Percentiles rank a stretch among this genome's conserved stretches.
These are phyloP conservation scores for Ogataea nitratoaversa DNA, from an alignment of 805 yeast species.

Conservation along the genomic window DNA sequence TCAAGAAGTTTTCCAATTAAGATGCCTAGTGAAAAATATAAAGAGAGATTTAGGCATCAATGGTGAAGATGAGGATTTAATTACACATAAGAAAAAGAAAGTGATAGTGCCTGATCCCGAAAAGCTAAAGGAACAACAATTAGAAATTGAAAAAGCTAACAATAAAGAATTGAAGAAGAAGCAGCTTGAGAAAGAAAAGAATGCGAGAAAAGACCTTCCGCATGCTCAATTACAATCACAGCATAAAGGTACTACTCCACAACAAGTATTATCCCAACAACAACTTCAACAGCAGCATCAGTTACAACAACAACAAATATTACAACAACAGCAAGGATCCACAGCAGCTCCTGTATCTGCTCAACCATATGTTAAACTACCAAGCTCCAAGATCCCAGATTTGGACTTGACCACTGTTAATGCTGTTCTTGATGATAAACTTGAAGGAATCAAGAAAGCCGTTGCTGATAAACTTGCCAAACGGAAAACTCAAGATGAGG, in stretches of 20 bases:
- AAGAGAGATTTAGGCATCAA: conserved; percentile 73
- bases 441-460: conserved; percentile 73
- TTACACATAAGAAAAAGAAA: conserved; percentile 72
- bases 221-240: conserved; percentile 2
- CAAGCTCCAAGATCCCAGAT: conserved; percentile 91
- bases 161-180: conserved; percentile 19
- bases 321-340: conserved; percentile 14
- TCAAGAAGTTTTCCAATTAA: conserved; percentile 60
- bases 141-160: conserved; percentile 14
- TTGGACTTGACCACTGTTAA: conserved; percentile 83
- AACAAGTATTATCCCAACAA: conserved; percentile 1
- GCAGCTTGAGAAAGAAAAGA: conserved; percentile 17
- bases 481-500: conserved; percentile 63
- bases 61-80: conserved; percentile 81
- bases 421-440: conserved; percentile 66
- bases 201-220: neutral
- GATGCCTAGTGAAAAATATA: conserved; percentile 66
- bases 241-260: conserved; percentile 1
- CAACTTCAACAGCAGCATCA: conserved; percentile 2
- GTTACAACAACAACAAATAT: conserved; percentile 18
- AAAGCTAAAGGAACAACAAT: conserved; percentile 11
- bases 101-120: conserved; percentile 19
- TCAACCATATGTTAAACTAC: conserved; percentile 82
- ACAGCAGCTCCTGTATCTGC: conserved; percentile 33
- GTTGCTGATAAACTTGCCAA: conserved; percentile 79